Percentiles rank a stretch among this genome's conserved stretches.
These are phyloP conservation scores for Glonium stellatum DNA, from an alignment of 495 filamentous ascomycete species.

Conservation along the genomic window DNA sequence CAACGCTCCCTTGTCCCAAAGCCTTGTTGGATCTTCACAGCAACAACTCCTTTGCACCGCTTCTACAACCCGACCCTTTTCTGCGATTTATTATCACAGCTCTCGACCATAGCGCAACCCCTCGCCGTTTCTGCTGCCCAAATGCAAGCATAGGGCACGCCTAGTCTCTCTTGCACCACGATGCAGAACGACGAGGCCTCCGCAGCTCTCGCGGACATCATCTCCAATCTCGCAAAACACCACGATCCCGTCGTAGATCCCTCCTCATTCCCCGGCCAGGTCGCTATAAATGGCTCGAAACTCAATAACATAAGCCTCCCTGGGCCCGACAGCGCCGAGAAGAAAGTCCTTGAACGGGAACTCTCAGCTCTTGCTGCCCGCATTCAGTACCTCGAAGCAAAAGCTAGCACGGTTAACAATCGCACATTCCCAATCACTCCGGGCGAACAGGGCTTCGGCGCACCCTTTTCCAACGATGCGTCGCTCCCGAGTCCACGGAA, in stretches of 20 bases:
- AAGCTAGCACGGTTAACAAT: conserved; percentile 37
- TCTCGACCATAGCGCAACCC: background rate
- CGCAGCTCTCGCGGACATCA: conserved; percentile 31
- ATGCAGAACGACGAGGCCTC: conserved; percentile 35
- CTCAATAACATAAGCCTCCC: conserved; percentile 35
- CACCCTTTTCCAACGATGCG: conserved; percentile 29
- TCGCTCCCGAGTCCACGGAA: conserved; percentile 9
- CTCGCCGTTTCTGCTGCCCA: background rate
- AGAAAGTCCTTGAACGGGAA: conserved; percentile 42
- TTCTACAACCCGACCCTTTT: no score
- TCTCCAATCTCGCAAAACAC: conserved; percentile 37
- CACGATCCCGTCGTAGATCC: conserved; percentile 27
- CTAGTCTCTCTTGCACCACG: conserved; percentile 9
- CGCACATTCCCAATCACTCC: conserved; percentile 38
- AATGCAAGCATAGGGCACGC: conserved; percentile 5
- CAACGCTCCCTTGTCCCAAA: background rate
- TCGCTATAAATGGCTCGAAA: conserved; percentile 33
- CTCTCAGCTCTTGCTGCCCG: conserved; percentile 41
- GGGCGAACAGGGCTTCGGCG: conserved; percentile 32
- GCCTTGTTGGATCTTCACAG: background rate
- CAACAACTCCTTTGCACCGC: no score
- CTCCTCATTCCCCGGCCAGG: conserved; percentile 29
- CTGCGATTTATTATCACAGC: background rate
- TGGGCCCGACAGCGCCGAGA: conserved; percentile 42
- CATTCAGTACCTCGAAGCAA: conserved; percentile 42